phyloP scores from a whole-genome alignment of 768 basidiomycete genomes.

The Russula olivacea region DNA sequence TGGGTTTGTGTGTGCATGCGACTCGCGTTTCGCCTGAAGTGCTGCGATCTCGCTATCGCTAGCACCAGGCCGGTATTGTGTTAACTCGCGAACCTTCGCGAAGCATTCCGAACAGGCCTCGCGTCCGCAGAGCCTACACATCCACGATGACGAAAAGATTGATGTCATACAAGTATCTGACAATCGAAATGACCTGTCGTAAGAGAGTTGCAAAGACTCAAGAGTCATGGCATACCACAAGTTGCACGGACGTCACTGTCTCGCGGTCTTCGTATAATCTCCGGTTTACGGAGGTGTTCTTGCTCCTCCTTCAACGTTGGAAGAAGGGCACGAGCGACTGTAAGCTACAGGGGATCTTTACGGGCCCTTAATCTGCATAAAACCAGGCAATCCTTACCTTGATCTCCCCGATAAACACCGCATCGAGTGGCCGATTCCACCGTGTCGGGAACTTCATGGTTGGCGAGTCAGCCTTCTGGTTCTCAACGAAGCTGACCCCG shows the following conservation, averaged over 20 bases:
- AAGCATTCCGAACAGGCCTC: slow-evolving; percentile 87
- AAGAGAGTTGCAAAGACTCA: not conserved
- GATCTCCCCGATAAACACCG: slow-evolving; percentile 46
- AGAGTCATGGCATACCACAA: slow-evolving; percentile 52
- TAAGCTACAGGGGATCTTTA: slow-evolving; percentile 40
- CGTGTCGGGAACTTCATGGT: slow-evolving; percentile 55
- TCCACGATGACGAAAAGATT: slow-evolving; percentile 83
- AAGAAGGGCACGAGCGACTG: slow-evolving; percentile 62
- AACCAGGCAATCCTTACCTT: slow-evolving; percentile 44
- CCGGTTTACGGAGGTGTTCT: slow-evolving; percentile 48
- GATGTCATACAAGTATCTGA: slow-evolving; percentile 92
- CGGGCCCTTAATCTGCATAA: not conserved
- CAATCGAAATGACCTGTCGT: slow-evolving; percentile 17
- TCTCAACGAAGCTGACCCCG: slow-evolving; percentile 66
- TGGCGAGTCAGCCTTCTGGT: slow-evolving; percentile 50
- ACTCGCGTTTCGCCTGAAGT: slow-evolving; percentile 49
- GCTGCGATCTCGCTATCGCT: slow-evolving; percentile 44
- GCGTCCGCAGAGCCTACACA: slow-evolving; percentile 86
- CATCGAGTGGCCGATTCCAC: slow-evolving; percentile 59
- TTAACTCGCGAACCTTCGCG: slow-evolving; percentile 59
- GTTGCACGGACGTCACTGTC: slow-evolving; percentile 81
- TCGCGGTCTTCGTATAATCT: slow-evolving; percentile 64
- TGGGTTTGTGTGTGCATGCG: slow-evolving; percentile 58
- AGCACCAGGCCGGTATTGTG: slow-evolving; percentile 45
- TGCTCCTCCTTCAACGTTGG: slow-evolving; percentile 62